phyloP scores from a whole-genome alignment of 2,329 filamentous ascomycete genomes.

The Cercospora brassicicola region DNA sequence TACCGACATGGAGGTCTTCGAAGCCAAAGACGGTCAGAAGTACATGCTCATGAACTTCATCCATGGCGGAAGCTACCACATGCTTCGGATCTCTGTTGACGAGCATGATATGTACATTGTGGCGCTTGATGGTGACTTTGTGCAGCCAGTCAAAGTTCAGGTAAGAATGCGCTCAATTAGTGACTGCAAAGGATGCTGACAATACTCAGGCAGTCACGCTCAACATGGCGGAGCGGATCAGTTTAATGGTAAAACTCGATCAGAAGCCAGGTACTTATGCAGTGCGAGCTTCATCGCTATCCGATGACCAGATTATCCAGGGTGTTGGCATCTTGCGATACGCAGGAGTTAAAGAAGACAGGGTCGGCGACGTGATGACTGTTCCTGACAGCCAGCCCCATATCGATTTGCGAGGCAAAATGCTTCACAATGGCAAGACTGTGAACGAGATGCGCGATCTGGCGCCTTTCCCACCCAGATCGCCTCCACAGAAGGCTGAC shows the following conservation, averaged over 20 bases:
- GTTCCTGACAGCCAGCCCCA: slow-evolving; percentile 15
- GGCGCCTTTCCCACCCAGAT: slow-evolving; percentile 20
- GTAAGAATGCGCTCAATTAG: not conserved
- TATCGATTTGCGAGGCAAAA: slow-evolving; percentile 18
- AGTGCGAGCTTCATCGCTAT: slow-evolving; percentile 15
- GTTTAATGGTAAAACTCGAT: slow-evolving; percentile 23
- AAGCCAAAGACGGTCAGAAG: slow-evolving; percentile 20
- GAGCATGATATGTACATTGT: slow-evolving; percentile 27
- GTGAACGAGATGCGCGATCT: slow-evolving; percentile 24
- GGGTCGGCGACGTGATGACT: slow-evolving; percentile 10
- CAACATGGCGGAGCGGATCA: slow-evolving; percentile 22
- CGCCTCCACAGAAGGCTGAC: slow-evolving; percentile 20
- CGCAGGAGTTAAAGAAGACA: slow-evolving; percentile 15
- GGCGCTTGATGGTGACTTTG: slow-evolving; percentile 28
- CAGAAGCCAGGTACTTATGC: slow-evolving; percentile 22
- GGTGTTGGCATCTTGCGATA: slow-evolving; percentile 22
- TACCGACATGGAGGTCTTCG: slow-evolving; percentile 23
- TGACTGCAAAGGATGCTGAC: not conserved
- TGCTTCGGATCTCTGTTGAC: slow-evolving; percentile 26
- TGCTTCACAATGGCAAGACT: slow-evolving; percentile 14
- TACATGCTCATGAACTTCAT: slow-evolving; percentile 26
- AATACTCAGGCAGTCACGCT: slow-evolving; percentile 9
- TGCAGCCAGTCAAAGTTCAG: slow-evolving; percentile 25
- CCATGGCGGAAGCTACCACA: slow-evolving; percentile 25
- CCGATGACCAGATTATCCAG: slow-evolving; percentile 21